Conservation (phyloP, 2,329 filamentous ascomycete species). For the Beauveria scarabaeidicola region DNA sequence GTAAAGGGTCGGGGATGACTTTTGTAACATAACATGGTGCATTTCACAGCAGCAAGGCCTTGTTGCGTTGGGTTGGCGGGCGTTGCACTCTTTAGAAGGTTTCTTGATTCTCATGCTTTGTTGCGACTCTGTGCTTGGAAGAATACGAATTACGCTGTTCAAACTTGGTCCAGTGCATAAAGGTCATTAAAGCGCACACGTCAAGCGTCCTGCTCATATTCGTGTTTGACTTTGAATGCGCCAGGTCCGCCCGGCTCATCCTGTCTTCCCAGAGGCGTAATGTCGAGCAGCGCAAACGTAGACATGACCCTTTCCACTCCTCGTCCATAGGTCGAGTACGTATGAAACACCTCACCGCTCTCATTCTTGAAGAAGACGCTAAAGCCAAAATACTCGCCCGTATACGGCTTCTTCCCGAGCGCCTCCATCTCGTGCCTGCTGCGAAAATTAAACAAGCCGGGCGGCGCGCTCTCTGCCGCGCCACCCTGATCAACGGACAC, state of each 20-base stretch:
- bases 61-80: conserved; percentile 4
- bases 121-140: background rate
- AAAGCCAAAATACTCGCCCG: conserved; percentile 27
- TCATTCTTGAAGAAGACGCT: conserved; percentile 25
- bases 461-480: conserved; percentile 8
- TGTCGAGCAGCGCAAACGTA: conserved; percentile 24
- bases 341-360: conserved; percentile 27
- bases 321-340: conserved; percentile 27
- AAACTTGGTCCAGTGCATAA: no score
- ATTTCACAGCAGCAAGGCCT: background rate
- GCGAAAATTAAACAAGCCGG: conserved; percentile 19
- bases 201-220: conserved; percentile 15
- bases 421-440: conserved; percentile 18
- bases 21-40: background rate
- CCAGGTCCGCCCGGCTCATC: conserved; percentile 18
- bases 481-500: conserved; percentile 22
- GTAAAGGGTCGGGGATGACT: conserved; percentile 10
- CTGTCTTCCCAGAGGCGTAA: conserved; percentile 27
- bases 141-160: background rate
- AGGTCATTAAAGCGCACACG: background rate
- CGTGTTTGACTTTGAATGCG: conserved; percentile 20
- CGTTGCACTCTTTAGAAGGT: conserved; percentile 2
- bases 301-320: conserved; percentile 24
- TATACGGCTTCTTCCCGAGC: conserved; percentile 20
- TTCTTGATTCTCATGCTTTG: background rate